Evolutionary conservation across 2,329 filamentous ascomycete species (phyloP).

Genomic region (Talaromyces funiculosus): DNA sequence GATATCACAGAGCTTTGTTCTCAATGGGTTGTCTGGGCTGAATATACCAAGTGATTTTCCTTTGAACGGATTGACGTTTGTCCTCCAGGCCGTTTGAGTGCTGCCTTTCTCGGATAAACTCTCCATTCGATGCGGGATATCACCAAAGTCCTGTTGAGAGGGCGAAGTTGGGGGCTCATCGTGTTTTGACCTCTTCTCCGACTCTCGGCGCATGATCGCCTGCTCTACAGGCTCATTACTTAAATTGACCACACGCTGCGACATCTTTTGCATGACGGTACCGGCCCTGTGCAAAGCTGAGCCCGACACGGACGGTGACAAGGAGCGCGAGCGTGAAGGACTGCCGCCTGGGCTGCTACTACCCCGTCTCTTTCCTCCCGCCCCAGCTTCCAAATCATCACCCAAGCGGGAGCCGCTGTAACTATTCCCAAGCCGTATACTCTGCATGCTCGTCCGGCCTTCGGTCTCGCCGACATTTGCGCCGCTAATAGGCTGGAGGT

Average conservation of each 20-base stretch:
- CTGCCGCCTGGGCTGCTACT: slow-evolving; percentile 44
- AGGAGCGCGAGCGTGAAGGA: slow-evolving; percentile 45
- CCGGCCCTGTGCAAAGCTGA: slow-evolving; percentile 62
- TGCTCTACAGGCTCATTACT: slow-evolving; percentile 86
- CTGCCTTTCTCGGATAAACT: slow-evolving; percentile 28
- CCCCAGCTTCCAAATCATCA: slow-evolving; percentile 58
- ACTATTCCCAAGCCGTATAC: slow-evolving; percentile 45
- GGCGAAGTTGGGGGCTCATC: slow-evolving; percentile 49
- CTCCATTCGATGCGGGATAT: slow-evolving; percentile 35
- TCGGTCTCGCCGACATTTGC: slow-evolving; percentile 38
- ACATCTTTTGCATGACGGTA: slow-evolving; percentile 79
- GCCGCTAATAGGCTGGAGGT: slow-evolving; percentile 54
- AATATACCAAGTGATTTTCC: slow-evolving; percentile 85
- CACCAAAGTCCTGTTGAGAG: slow-evolving; percentile 41
- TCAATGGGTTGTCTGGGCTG: slow-evolving; percentile 66
- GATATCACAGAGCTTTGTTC: slow-evolving; percentile 71
- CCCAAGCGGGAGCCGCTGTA: slow-evolving; percentile 48
- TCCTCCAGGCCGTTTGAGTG: slow-evolving; percentile 41
- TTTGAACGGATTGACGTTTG: slow-evolving; percentile 66
- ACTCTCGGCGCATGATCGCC: slow-evolving; percentile 54
- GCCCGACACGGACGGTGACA: slow-evolving; percentile 58
- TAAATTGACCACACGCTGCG: slow-evolving; percentile 94
- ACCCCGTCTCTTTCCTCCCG: slow-evolving; percentile 38
- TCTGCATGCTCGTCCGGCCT: slow-evolving; percentile 50
- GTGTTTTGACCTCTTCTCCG: slow-evolving; percentile 48